Evolutionary conservation across 2,329 filamentous ascomycete species (phyloP).

Genomic region (Pleomassaria siparia): DNA sequence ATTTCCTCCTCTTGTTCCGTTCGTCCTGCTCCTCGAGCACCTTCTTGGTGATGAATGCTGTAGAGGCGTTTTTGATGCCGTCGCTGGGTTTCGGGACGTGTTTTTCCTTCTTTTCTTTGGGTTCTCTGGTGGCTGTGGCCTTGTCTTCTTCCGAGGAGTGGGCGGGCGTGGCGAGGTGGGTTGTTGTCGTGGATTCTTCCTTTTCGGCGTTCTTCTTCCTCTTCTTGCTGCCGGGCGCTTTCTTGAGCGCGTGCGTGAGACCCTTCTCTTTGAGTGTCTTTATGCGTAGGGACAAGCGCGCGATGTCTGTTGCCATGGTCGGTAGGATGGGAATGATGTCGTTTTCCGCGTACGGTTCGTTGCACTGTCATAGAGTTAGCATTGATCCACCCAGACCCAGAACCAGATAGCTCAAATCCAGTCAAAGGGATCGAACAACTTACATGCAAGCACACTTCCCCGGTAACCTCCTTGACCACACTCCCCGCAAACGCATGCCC

Average conservation of each 20-base stretch:
- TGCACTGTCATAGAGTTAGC: constrained; percentile 59
- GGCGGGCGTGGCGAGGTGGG: constrained; percentile 10
- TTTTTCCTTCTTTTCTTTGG: constrained; percentile 12
- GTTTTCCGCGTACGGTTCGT: constrained; percentile 67
- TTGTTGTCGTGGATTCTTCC: constrained; percentile 44
- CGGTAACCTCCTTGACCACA: constrained; percentile 77
- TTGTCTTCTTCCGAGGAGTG: constrained; percentile 24
- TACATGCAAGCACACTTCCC: constrained; percentile 62
- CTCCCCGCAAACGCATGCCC: constrained; percentile 91
- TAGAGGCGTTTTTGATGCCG: constrained; percentile 72
- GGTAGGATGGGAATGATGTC: constrained; percentile 85
- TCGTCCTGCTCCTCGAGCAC: constrained; percentile 86
- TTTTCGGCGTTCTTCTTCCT: constrained; percentile 69
- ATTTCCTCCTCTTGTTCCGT: constrained; percentile 74
- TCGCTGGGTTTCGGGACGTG: not conserved
- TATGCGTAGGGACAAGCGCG: constrained; percentile 65
- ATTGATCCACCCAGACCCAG: not conserved
- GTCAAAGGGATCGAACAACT: constrained; percentile 25
- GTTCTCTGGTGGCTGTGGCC: constrained; percentile 7
- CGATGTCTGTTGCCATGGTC: constrained; percentile 68
- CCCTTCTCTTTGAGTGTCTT: constrained; percentile 71
- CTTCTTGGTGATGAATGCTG: constrained; percentile 80
- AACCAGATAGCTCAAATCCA: not conserved
- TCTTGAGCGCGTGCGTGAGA: constrained; percentile 85
- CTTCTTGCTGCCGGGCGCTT: constrained; percentile 66